These are phyloP conservation scores for Phialocephala sp. DNA, from an alignment of 2,329 filamentous ascomycete species.

Conservation along the genomic window DNA sequence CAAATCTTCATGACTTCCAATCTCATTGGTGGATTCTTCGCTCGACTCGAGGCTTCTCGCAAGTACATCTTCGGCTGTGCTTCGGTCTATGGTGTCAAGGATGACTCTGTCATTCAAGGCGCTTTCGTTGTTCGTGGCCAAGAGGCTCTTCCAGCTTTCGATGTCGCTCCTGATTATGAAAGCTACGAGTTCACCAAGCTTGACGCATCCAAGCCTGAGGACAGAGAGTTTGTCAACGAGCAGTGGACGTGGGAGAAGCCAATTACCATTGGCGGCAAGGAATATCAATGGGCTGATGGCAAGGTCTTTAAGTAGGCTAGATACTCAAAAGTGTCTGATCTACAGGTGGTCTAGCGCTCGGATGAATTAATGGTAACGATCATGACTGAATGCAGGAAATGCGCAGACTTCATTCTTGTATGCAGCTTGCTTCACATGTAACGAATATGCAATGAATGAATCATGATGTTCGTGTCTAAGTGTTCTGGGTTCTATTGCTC, in stretches of 20 bases:
- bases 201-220: constrained; percentile 82
- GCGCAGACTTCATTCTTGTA: constrained; percentile 10
- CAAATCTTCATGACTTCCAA: constrained; percentile 99
- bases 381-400: constrained; percentile 26
- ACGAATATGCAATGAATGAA: background rate
- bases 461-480: background rate
- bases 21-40: constrained; percentile 97
- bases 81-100: constrained; percentile 87
- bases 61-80: constrained; percentile 96
- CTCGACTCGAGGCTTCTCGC: constrained; percentile 94
- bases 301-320: constrained; percentile 96
- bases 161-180: constrained; percentile 97
- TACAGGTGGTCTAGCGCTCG: constrained; percentile 32
- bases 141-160: constrained; percentile 84
- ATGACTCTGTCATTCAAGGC: constrained; percentile 90
- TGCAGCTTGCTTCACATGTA: constrained; percentile 5
- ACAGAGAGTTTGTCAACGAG: constrained; percentile 84
- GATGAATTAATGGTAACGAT: constrained; percentile 33
- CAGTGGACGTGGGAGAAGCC: constrained; percentile 94
- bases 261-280: constrained; percentile 81
- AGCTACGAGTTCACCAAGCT: constrained; percentile 97
- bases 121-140: constrained; percentile 95
- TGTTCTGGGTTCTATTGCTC: background rate
- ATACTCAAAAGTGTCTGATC: constrained; percentile 19
- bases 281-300: constrained; percentile 85